These are phyloP conservation scores for Solanum appendiculatum DNA, from an alignment of 257 asterid genomes.

Conservation along the genomic window DNA sequence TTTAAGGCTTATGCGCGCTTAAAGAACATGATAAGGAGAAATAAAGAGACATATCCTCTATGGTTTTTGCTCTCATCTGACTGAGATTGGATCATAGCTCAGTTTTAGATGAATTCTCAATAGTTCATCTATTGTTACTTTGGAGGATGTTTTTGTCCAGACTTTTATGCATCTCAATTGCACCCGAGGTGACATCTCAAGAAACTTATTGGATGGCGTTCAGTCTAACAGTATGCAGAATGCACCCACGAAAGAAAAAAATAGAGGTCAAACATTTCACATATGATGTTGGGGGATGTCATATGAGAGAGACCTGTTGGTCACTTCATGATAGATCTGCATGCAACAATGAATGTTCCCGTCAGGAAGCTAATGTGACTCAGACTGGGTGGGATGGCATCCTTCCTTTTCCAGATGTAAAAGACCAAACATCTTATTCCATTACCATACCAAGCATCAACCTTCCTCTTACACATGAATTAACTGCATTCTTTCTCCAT, in stretches of 20 bases:
- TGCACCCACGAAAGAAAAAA: background rate
- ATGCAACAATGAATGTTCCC: background rate
- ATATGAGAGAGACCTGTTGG: background rate
- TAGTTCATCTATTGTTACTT: background rate
- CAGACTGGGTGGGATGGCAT: background rate
- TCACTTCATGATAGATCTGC: background rate
- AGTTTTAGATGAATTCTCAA: background rate
- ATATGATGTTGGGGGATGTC: background rate
- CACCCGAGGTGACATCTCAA: background rate
- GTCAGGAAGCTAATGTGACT: background rate
- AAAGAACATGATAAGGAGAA: background rate
- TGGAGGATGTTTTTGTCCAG: background rate
- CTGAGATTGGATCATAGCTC: background rate
- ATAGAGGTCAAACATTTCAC: background rate
- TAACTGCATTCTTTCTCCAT: background rate
- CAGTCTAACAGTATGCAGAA: background rate
- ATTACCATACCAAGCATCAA: background rate
- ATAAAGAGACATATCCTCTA: background rate
- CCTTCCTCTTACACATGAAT: background rate
- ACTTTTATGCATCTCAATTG: background rate
- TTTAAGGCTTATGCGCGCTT: background rate
- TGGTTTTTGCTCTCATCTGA: background rate
- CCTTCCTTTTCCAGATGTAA: background rate
- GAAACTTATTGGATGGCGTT: background rate
- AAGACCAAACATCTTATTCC: background rate